Base-by-base conservation (phyloP, 768 basidiomycete species). In the Boletus tylopilopsis region DNA sequence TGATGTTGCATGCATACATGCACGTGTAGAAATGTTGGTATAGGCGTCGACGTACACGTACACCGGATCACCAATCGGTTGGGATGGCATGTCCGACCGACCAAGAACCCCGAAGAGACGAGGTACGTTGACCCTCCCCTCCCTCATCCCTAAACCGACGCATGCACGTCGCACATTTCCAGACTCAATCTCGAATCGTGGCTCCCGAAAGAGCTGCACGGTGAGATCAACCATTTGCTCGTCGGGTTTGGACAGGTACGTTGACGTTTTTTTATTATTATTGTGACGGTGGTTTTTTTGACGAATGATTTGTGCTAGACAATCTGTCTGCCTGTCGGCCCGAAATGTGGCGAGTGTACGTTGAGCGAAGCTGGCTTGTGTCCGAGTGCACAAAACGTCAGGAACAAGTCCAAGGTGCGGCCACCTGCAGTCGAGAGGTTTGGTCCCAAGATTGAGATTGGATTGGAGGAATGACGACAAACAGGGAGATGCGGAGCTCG, bases 41-140 rank as follows among this genome's bases (percentile, higher is more conserved):
- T 97, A 29, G 95, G 94, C 0, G 95, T 98, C 0, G 95, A 99
- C 58, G 88, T 92, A 0, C 95, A 99, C 65, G 94, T 97, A 7
- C 94, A 97, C 58, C 76, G 95, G 6, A 97, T 99, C 45, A 94
- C 94, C 23, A 94, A 98, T 58, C 76, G 93, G 15, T 68, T 99
- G 2, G 84, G 89, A 34, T 99, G 95, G 95, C 95, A 98, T 67
- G 80, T 81, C 52, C 82, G 79, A 3, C 82, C 81, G 6, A 94
- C 94, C 1, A 89, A 85, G 61, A 87, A 74, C 2, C 90, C 94
- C 0, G 95, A 99, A 61, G 82, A 90, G 60, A 97, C 95, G 0
- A 73, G 94, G 87, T 88, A 7, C 62, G 57, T 15, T 15, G 34
- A 11, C 10, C 32, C 25, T 1, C 4, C 21, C 3, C 0, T 7